phyloP scores from a whole-genome alignment of 768 basidiomycete species.

The Boletus pseudopeckii region DNA sequence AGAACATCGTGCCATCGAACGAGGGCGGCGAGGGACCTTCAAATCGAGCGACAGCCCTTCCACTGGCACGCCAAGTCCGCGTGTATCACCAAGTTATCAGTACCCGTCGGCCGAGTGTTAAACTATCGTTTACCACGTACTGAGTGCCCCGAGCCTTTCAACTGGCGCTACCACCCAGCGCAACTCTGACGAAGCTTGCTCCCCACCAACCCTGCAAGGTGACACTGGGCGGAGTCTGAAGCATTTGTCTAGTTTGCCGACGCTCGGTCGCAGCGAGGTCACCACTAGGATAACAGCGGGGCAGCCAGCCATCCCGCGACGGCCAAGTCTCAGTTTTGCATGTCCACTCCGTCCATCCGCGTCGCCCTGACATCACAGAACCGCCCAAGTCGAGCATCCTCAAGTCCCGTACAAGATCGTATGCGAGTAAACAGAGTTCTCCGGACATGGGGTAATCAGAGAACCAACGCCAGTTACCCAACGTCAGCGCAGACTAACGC shows the following conservation, averaged over 20 bases:
- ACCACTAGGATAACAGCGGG: background rate
- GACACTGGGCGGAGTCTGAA: conserved; percentile 15
- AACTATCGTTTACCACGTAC: conserved; percentile 29
- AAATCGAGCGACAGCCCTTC: conserved; percentile 12
- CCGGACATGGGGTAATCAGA: background rate
- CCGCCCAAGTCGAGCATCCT: conserved; percentile 15
- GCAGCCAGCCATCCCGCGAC: conserved; percentile 6
- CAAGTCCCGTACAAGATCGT: conserved; percentile 9
- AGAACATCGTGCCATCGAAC: conserved; percentile 2
- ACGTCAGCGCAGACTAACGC: conserved; percentile 21
- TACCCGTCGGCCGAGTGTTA: conserved; percentile 27
- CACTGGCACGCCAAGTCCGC: conserved; percentile 24
- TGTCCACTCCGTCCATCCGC: background rate
- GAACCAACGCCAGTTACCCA: background rate
- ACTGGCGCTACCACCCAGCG: conserved; percentile 17
- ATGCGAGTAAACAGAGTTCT: conserved; percentile 5
- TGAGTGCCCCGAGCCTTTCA: conserved; percentile 19
- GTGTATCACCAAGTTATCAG: conserved; percentile 16
- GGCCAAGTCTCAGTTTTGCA: conserved; percentile 13
- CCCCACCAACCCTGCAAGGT: conserved; percentile 14
- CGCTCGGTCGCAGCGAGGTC: conserved; percentile 9
- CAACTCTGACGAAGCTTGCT: conserved; percentile 14
- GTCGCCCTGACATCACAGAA: conserved; percentile 4
- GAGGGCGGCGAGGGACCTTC: conserved; percentile 6
- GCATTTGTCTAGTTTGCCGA: conserved; percentile 26